Evolutionary conservation across 1,284 basidiomycete species (phyloP), one percentile per base, ranked within the genome.

Genomic region (Macrocystidia cucumis): DNA sequence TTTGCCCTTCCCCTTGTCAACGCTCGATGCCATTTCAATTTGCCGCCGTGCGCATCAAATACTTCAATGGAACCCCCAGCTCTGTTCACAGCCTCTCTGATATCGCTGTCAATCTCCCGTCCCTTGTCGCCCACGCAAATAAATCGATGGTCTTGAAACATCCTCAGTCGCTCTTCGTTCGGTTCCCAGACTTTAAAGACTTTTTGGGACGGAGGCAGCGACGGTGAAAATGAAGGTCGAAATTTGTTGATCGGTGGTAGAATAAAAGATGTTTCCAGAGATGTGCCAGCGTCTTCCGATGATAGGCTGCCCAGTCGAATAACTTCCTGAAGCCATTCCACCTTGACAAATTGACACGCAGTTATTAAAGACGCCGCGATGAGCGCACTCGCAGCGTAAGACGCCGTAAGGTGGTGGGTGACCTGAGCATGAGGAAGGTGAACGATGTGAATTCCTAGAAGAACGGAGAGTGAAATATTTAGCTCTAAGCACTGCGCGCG

Each of bases 271-370:
- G 63, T 51, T 47, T 82, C 78, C 8, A 81, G 58, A 2, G 67
- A 49, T 3, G 49, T 29, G n/a, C 50, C 49, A 27, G 49, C 50
- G 13, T 62, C 55, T 2, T 58, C 49, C 18, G 65, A 55, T 2
- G 43, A 47, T 11, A 56, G 44, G 22, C 46, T 51, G 5, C 72
- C 75, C 0, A 74, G 54, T 1, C 64, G 62, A 20, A 82, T 44
- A 13, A 81, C 47, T 35, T 82, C 72, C 4, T 54, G 51, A 18
- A 85, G 54, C 81, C 82, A 85, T 31, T 78, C 75, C 0, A 65
- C 62, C 39, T 65, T 79, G 22, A 78, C 78, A 25, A 84, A 62
- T 9, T 69, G 63, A 8, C 67, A 63, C 1, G 65, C 59, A 8
- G 67, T 66, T 7, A 83, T 53, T 12, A 85, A 61, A 9, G 82